A percentile compares a stretch with the other conserved stretches of the same genome.
Conservation (phyloP, 768 basidiomycete species). For the Crassisporium funariophilum region DNA sequence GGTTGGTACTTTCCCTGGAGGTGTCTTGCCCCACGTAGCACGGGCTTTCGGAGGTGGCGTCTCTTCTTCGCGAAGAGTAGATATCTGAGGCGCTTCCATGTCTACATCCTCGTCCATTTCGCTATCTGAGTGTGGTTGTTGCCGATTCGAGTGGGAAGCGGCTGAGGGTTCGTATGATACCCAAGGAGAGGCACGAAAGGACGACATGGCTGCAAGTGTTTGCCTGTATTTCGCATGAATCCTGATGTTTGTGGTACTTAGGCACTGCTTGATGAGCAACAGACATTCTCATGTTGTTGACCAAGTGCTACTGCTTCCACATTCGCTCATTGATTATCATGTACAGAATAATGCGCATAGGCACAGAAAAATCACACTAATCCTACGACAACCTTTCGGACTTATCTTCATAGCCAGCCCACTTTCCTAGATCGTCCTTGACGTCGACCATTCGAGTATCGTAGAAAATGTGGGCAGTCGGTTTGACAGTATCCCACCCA, state of each 20-base stretch:
- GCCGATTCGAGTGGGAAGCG: conserved; percentile 24
- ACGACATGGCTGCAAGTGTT: conserved; percentile 39
- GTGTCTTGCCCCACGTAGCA: too few relatives aligned
- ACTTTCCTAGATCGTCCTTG: conserved; percentile 58
- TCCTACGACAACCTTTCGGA: conserved; percentile 41
- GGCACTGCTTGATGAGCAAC: too few relatives aligned
- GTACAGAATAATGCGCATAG: conserved; percentile 19
- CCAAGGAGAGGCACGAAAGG: conserved; percentile 67
- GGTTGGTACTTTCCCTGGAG: too few relatives aligned
- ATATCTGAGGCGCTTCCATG: conserved; percentile 85
- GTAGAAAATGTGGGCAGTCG: conserved; percentile 70
- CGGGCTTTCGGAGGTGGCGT: conserved; percentile 76
- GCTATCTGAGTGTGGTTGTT: conserved; percentile 26
- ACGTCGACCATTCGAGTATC: conserved; percentile 61
- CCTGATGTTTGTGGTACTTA: too few relatives aligned
- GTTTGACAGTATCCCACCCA: conserved; percentile 56
- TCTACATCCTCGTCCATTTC: conserved; percentile 50
- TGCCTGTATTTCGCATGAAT: conserved; percentile 38
- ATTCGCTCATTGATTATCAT: too few relatives aligned
- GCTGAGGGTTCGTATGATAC: conserved; percentile 51
- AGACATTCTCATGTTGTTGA: too few relatives aligned
- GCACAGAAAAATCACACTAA: too few relatives aligned
- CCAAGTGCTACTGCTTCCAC: too few relatives aligned
- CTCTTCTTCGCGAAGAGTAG: conserved; percentile 72
- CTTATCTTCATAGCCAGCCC: conserved; percentile 61